Conservation (phyloP, 805 yeast genomes). For the Yamadazyma olivae region DNA sequence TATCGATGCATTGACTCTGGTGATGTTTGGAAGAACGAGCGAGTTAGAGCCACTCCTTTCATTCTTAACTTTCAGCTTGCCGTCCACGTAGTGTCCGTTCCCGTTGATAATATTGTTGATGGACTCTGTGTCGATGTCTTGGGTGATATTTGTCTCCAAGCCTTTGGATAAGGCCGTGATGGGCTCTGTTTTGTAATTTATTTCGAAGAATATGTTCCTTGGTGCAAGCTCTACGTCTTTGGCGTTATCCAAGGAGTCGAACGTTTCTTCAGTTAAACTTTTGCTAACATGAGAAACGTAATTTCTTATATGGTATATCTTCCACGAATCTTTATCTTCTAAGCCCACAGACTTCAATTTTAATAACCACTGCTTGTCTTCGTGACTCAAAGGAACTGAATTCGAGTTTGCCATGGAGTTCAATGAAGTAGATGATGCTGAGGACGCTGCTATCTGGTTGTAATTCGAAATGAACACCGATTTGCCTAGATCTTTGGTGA, state of each 20-base stretch:
- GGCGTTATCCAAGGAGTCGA: constrained; percentile 1
- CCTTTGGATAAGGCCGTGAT: constrained; percentile 17
- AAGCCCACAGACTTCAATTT: constrained; percentile 73
- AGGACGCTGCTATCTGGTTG: neutral
- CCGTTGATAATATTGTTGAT: neutral
- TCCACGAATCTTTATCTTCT: constrained; percentile 75
- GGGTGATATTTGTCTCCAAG: constrained; percentile 18
- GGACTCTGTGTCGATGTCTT: neutral
- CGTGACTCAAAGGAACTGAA: constrained; percentile 46
- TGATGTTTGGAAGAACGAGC: constrained; percentile 26
- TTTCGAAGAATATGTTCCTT: constrained; percentile 35
- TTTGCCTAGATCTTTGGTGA: constrained; percentile 33
- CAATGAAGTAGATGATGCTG: neutral
- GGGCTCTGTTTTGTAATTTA: constrained; percentile 35
- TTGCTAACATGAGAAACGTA: constrained; percentile 61
- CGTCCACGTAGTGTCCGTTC: neutral
- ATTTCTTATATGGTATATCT: constrained; percentile 65
- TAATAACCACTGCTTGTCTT: constrained; percentile 71
- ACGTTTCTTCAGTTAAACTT: constrained; percentile 4
- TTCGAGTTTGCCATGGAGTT: neutral
- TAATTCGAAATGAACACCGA: constrained; percentile 17
- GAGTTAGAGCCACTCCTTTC: constrained; percentile 19
- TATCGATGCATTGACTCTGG: constrained; percentile 32
- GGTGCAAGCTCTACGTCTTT: constrained; percentile 16
- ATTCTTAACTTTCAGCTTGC: neutral